Base-by-base conservation (phyloP, 768 basidiomycete species). In the Boletus fagicola region DNA sequence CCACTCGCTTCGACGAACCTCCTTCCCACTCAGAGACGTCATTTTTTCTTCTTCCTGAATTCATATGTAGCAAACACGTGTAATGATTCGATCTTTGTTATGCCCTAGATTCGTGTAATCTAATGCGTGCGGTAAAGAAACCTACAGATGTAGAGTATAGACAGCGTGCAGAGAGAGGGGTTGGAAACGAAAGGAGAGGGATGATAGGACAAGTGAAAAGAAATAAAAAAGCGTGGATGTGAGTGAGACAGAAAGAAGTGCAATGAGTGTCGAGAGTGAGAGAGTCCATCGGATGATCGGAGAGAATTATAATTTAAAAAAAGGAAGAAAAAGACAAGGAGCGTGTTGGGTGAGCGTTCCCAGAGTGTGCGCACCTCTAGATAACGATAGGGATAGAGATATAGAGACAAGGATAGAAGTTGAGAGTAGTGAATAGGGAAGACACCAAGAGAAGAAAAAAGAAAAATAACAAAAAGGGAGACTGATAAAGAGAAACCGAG, bases 131-230 rank as follows among this genome's bases (percentile, higher is more conserved):
- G 49, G 38, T 46, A 43, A 35, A 35, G n/a, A n/a, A 15, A 36
- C 49, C 51, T 62, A 65, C 63, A 61, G 46, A 60, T 38, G 52
- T 36, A 46, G 33, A 22, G 15, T n/a, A n/a, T n/a, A 47, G 12
- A 24, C 30, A 35, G 22, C n/a, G 16, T 0, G 24, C 16, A 10
- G 16, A 16, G 5, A 10, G 16, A 16, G 5, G 26, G 33, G 13
- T 3, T 24, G 15, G 20, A 18, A 51, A 51, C 40, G 0, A 38
- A 5, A 16, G 40, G 44, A 22, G 6, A 18, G 5, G 16, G 1
- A 11, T 22, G 15, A 24, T 15, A 33, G 16, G 46, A 46, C 45
- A 7, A 46, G 28, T 13, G 28, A 31, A 4, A 53, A 9, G 30
- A 10, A 5, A 30, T 30, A 31, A 10, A 9, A 13, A 24, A 13